Conservation (phyloP, 768 basidiomycete genomes). For the Serendipita indica region DNA sequence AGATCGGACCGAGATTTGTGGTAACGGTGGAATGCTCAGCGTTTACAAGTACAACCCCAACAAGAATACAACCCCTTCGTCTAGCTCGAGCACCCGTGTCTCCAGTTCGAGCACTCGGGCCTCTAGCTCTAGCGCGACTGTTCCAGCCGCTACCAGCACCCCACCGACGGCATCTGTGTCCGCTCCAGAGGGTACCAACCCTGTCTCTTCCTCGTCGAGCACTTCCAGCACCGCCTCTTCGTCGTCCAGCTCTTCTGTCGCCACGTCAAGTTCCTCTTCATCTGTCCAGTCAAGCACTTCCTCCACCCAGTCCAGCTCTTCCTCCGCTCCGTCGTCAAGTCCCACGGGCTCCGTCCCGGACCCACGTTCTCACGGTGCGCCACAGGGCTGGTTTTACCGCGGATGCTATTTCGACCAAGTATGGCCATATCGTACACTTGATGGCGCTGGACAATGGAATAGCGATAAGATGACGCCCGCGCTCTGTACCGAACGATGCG, state of each 20-base stretch:
- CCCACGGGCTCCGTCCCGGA: not conserved
- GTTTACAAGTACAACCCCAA: constrained; percentile 16
- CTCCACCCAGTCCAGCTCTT: not conserved
- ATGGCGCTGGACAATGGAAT: constrained; percentile 7
- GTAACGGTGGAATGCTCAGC: constrained; percentile 20
- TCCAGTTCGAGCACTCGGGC: not conserved
- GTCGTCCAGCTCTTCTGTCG: not conserved
- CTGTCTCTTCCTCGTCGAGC: not conserved
- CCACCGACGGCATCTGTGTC: not conserved
- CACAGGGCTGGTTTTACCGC: constrained; percentile 11
- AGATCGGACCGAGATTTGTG: constrained; percentile 21
- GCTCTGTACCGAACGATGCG: not conserved
- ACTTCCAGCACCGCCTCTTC: not conserved
- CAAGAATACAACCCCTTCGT: not conserved
- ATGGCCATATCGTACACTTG: constrained; percentile 7
- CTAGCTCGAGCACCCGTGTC: constrained; percentile 8
- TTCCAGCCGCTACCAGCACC: not conserved
- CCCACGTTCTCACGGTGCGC: constrained; percentile 6
- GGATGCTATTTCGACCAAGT: constrained; percentile 16
- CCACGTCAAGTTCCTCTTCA: not conserved
- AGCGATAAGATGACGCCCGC: constrained; percentile 6
- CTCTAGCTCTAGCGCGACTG: no score
- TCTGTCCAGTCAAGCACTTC: not conserved
- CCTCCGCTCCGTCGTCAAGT: not conserved
- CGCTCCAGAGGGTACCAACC: no score